Base-by-base conservation (phyloP, 2,329 filamentous ascomycete species). In the Sporothrix inflata region DNA sequence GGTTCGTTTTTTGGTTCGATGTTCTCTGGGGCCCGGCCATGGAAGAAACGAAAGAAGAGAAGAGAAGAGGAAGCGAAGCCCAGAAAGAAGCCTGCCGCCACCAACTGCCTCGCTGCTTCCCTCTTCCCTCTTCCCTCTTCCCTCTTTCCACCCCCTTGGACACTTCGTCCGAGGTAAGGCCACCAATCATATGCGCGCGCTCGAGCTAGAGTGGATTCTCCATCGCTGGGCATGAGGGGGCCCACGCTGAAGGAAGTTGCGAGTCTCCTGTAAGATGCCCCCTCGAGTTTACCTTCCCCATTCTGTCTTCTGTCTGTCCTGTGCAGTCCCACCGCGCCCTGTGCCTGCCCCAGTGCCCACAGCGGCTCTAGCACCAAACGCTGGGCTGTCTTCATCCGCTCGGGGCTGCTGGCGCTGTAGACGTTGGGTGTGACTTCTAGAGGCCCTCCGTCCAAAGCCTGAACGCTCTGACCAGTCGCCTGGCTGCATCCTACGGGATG, bases 151-250 rank as follows among this genome's bases (percentile, higher is more conserved):
- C 34, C 12, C 27, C 38, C 7, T 34, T 42, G 38, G 70, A 42
- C 47, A 71, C n/a, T 21, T 47, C 38, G 69, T 53, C 74, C 74
- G 74, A 75, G 73, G 72, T 73, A 75, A 73, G 72, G 74, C 74
- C 74, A 74, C 74, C 73, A 75, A 74, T 75, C 19, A 73, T 38
- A 72, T 24, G n/a, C 42, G n/a, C 4, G 16, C 55, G 5, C 16
- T 7, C 19, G 45, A 51, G 30, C 49, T 34, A 51, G 63, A 34
- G 70, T 72, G 70, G 70, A 27, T 61, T 40, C 19, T 49, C 24
- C 24, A 1, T 27, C 16, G 42, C 51, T 57, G 38, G 27, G 3
- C 19, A 27, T 12, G 16, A 30, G 19, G 51, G n/a, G 49, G 6
- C 40, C 24, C 63, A 55, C 49, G 47, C 30, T 53, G 66, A 38